phyloP scores from a whole-genome alignment of 2,329 filamentous ascomycete species.

The Microsporum ferrugineum region DNA sequence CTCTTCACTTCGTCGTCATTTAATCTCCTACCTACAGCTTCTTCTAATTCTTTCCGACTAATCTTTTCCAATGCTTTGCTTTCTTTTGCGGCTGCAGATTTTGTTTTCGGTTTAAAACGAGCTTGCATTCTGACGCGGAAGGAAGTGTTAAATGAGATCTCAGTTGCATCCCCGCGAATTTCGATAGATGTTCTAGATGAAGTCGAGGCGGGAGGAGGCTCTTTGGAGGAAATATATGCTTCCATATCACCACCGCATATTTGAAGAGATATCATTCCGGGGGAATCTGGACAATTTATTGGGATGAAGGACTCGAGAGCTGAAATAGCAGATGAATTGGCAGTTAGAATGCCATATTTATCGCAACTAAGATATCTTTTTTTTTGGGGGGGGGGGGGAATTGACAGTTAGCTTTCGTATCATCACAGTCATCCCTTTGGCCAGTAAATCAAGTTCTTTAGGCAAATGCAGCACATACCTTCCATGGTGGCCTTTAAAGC shows the following conservation, averaged over 20 bases:
- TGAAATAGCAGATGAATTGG: conserved; percentile 68
- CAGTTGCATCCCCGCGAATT: conserved; percentile 63
- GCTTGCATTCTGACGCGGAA: conserved; percentile 87
- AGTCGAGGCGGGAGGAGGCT: conserved; percentile 33
- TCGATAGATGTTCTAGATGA: conserved; percentile 46
- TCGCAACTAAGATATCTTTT: conserved; percentile 73
- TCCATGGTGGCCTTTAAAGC: conserved; percentile 84
- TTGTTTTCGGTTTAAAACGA: conserved; percentile 65
- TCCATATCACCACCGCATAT: conserved; percentile 49
- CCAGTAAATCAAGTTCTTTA: neutral
- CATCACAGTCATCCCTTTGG: neutral
- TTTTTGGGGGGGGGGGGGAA: neutral
- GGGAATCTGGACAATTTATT: conserved; percentile 51
- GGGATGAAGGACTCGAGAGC: conserved; percentile 69
- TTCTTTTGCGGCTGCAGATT: conserved; percentile 63
- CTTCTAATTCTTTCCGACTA: conserved; percentile 72
- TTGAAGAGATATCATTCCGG: conserved; percentile 63
- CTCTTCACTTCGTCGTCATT: conserved; percentile 76
- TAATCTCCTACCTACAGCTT: conserved; percentile 60
- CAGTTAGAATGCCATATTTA: conserved; percentile 65
- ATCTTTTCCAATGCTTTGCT: conserved; percentile 78
- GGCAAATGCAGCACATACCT: conserved; percentile 40
- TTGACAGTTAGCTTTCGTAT: neutral
- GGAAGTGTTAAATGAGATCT: conserved; percentile 56
- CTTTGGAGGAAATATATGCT: conserved; percentile 55